phyloP scores from a whole-genome alignment of 495 filamentous ascomycete species.

The Elaphomyces granulatus region DNA sequence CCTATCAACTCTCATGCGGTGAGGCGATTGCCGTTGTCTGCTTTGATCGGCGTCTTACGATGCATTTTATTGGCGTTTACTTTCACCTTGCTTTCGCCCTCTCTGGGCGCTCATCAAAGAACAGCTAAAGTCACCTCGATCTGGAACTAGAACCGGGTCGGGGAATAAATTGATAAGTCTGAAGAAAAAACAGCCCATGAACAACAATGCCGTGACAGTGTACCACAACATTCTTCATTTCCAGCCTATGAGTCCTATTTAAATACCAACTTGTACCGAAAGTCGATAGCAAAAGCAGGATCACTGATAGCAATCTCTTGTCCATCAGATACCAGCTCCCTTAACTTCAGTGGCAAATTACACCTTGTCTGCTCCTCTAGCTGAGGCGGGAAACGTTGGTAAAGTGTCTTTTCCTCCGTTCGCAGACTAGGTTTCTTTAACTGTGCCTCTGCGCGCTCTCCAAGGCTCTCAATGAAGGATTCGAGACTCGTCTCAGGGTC shows the following conservation, averaged over 20 bases:
- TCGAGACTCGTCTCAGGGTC: constrained; percentile 59
- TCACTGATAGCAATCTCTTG: constrained; percentile 74
- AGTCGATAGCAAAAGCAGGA: constrained; percentile 59
- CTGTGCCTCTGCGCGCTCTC: constrained; percentile 69
- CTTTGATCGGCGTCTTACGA: constrained; percentile 16
- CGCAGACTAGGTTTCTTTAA: constrained; percentile 82
- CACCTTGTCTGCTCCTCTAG: constrained; percentile 67
- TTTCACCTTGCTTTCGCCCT: background rate
- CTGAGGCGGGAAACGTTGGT: constrained; percentile 69
- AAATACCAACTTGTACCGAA: constrained; percentile 50
- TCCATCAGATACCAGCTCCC: constrained; percentile 46
- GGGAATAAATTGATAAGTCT: too few relatives aligned
- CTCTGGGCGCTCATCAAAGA: background rate
- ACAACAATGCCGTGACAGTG: too few relatives aligned
- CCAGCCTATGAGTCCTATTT: constrained; percentile 16
- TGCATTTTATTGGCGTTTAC: constrained; percentile 33
- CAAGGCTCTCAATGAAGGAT: constrained; percentile 75
- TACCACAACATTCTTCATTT: too few relatives aligned
- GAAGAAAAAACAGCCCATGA: too few relatives aligned
- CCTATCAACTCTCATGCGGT: constrained; percentile 40
- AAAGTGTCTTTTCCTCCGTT: constrained; percentile 69
- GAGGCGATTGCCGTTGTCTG: constrained; percentile 8
- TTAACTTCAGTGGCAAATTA: constrained; percentile 66
- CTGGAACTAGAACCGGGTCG: too few relatives aligned
- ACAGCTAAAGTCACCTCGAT: too few relatives aligned